A percentile compares a stretch with the other conserved stretches of the same genome.
Conservation (phyloP, 202 grass and related monocot genomes). For the Eragrostis tef region DNA sequence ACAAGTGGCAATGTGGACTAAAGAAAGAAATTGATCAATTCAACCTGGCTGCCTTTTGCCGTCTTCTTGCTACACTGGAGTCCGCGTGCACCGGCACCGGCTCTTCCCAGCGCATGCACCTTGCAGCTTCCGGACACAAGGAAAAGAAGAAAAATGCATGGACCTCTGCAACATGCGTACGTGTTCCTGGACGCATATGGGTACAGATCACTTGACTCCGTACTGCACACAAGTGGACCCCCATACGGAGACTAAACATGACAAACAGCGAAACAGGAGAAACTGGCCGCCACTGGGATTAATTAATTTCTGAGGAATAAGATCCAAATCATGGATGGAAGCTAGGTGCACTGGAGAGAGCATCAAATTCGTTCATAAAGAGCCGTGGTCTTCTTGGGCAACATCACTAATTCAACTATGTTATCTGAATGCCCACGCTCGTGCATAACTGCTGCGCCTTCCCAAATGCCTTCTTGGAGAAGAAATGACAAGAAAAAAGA, state of each 20-base stretch:
- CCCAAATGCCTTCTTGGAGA: background rate
- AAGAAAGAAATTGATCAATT: no score
- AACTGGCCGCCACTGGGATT: slow-evolving; percentile 7
- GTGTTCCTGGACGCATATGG: slow-evolving; percentile 53
- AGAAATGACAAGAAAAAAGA: no score
- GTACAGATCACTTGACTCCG: slow-evolving; percentile 34
- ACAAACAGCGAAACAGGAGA: slow-evolving; percentile 53
- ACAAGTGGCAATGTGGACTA: no score
- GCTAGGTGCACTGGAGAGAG: background rate
- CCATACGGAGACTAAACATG: slow-evolving; percentile 45
- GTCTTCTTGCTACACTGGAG: background rate
- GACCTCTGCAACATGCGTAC: slow-evolving; percentile 47
- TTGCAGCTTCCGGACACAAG: slow-evolving; percentile 19
- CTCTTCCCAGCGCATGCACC: slow-evolving; percentile 2
- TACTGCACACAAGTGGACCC: slow-evolving; percentile 51
- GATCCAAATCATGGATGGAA: slow-evolving; percentile 37
- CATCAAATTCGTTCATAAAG: background rate
- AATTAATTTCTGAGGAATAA: slow-evolving; percentile 20
- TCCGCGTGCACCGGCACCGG: slow-evolving; percentile 8
- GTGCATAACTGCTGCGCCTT: background rate
- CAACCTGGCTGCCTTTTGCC: background rate
- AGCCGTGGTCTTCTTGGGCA: background rate
- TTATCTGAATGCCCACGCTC: background rate
- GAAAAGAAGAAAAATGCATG: slow-evolving; percentile 30
- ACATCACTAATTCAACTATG: background rate